A percentile compares a stretch with the other conserved stretches of the same genome.
Evolutionary conservation across 306 rosid species (phyloP).

Genomic region (Trifolium pratense): DNA sequence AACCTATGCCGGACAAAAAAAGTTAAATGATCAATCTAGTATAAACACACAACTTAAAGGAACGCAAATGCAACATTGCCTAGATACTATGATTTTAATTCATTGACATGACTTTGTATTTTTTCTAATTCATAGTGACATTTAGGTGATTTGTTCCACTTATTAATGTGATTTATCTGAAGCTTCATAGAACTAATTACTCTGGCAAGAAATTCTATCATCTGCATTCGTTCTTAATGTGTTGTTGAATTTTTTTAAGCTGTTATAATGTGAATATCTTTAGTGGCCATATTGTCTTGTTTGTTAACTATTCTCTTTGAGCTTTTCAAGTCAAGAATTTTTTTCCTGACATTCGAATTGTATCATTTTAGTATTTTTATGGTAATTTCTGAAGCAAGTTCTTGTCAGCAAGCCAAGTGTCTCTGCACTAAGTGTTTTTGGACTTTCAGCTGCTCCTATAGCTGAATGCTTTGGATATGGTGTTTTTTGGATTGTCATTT

Average conservation of each 20-base stretch:
- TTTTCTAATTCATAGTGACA: constrained; percentile 4
- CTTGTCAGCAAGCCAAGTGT: not conserved
- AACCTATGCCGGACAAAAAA: not conserved
- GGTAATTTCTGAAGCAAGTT: constrained; percentile 20
- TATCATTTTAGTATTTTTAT: constrained; percentile 25
- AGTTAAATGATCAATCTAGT: not conserved
- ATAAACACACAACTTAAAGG: not conserved
- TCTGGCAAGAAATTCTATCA: not conserved
- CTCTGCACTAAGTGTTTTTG: constrained; percentile 19
- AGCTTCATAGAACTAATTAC: constrained; percentile 11
- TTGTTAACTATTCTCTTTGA: constrained; percentile 16
- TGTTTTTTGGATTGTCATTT: constrained; percentile 32
- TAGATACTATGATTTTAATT: constrained; percentile 4
- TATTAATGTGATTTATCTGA: constrained; percentile 3
- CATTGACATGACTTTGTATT: constrained; percentile 4
- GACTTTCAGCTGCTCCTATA: constrained; percentile 19
- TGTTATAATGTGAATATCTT: not conserved
- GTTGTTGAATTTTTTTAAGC: not conserved
- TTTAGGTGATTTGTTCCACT: not conserved
- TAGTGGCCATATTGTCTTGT: not conserved
- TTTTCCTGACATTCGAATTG: not conserved
- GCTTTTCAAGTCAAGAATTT: constrained; percentile 3
- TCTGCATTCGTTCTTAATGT: not conserved
- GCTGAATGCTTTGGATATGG: constrained; percentile 19
- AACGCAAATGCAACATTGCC: not conserved